phyloP scores from a whole-genome alignment of 768 basidiomycete genomes.

The Agaricus blazei region DNA sequence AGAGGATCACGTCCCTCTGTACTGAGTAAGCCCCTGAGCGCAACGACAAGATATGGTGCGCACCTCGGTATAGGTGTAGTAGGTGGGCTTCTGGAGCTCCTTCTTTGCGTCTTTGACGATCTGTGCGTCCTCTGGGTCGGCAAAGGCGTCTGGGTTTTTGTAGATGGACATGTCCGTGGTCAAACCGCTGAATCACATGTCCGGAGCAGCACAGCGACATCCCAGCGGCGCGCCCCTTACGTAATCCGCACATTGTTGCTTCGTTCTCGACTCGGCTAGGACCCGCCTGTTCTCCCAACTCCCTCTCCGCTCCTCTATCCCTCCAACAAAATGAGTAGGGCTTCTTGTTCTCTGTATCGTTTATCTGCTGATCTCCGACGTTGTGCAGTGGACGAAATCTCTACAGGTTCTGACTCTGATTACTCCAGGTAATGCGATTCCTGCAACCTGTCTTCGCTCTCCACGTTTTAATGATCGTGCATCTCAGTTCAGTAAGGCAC shows the following conservation, averaged over 20 bases:
- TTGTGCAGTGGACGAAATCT: slow-evolving; percentile 73
- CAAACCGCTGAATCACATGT: not conserved
- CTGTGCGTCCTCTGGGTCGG: slow-evolving; percentile 78
- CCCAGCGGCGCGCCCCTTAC: not conserved
- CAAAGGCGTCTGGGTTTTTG: slow-evolving; percentile 44
- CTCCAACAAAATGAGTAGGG: too few species aligned
- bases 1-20: slow-evolving; percentile 82
- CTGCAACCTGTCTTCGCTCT: slow-evolving; percentile 13
- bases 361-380: not conserved
- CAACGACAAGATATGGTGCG: not conserved
- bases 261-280: not conserved
- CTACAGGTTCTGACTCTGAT: slow-evolving; percentile 91
- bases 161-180: slow-evolving; percentile 29
- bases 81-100: slow-evolving; percentile 41
- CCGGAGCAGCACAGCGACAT: too few species aligned
- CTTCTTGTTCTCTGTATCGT: too few species aligned
- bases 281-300: not conserved
- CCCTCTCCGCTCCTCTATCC: too few species aligned
- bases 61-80: slow-evolving; percentile 75
- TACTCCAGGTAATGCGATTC: slow-evolving; percentile 80
- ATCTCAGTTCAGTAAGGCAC: slow-evolving; percentile 8
- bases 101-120: slow-evolving; percentile 82
- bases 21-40: not conserved
- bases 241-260: not conserved
- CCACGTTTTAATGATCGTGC: slow-evolving; percentile 8